Percentiles rank a stretch among this genome's conserved stretches.
phyloP scores from a whole-genome alignment of 805 yeast genomes.

The Limtongia smithiae region DNA sequence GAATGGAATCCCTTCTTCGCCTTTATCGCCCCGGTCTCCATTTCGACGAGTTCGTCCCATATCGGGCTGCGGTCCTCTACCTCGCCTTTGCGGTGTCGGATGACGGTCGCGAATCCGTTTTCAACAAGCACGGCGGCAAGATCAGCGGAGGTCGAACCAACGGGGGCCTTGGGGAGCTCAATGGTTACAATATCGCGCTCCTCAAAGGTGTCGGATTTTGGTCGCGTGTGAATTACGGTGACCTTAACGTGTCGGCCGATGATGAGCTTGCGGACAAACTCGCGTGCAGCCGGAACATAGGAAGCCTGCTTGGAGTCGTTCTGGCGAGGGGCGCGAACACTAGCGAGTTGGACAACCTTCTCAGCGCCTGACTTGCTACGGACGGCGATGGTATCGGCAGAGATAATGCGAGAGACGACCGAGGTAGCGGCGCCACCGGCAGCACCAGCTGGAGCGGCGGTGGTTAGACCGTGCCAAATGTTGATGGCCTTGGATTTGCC shows the following conservation, averaged over 20 bases:
- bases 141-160: constrained; percentile 47
- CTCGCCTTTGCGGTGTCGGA: constrained; percentile 72
- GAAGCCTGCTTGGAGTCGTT: constrained; percentile 55
- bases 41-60: constrained; percentile 74
- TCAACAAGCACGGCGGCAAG: constrained; percentile 58
- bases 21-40: constrained; percentile 58
- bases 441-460: constrained; percentile 30
- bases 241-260: constrained; percentile 70
- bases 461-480: constrained; percentile 48
- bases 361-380: constrained; percentile 47
- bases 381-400: constrained; percentile 63
- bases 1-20: constrained; percentile 60
- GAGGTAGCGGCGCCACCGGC: constrained; percentile 47
- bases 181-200: constrained; percentile 65
- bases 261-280: constrained; percentile 61
- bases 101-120: constrained; percentile 72
- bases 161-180: constrained; percentile 17
- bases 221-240: constrained; percentile 61
- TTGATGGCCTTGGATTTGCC: constrained; percentile 58
- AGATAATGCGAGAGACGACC: constrained; percentile 56
- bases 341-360: constrained; percentile 67
- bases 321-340: constrained; percentile 70
- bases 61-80: constrained; percentile 61
- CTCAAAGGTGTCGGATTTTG: constrained; percentile 57
- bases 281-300: constrained; percentile 64